Percentiles rank a stretch among this genome's conserved stretches.
Evolutionary conservation across 495 filamentous ascomycete species (phyloP).

Genomic region (Apodospora peruviana): DNA sequence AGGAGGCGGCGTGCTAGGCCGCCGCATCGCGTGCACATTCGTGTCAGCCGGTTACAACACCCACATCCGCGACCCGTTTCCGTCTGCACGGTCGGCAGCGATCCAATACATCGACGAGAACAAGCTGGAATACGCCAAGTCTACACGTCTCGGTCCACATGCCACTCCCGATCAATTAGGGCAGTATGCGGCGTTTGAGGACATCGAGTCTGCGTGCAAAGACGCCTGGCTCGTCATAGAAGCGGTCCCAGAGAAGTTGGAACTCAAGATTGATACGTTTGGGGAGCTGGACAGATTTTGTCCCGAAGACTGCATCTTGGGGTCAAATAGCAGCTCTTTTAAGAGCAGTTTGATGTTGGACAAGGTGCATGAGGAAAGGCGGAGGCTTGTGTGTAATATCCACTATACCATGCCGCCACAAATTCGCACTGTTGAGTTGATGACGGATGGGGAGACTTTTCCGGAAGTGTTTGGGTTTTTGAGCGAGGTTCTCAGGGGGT

Average conservation of each 20-base stretch:
- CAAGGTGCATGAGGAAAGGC: slow-evolving; percentile 27
- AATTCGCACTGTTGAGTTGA: slow-evolving; percentile 46
- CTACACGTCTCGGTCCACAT: slow-evolving; percentile 2
- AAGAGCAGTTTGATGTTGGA: slow-evolving; percentile 40
- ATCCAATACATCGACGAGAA: slow-evolving; percentile 16
- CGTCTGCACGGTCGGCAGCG: background rate
- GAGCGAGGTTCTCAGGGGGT: slow-evolving; percentile 26
- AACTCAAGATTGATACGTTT: slow-evolving; percentile 47
- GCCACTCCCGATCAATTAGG: slow-evolving; percentile 19
- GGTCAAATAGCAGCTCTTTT: slow-evolving; percentile 45
- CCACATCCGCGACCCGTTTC: slow-evolving; percentile 21
- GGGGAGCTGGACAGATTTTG: slow-evolving; percentile 37
- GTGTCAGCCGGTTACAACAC: slow-evolving; percentile 25
- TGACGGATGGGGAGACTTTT: slow-evolving; percentile 47
- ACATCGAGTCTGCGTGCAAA: slow-evolving; percentile 31
- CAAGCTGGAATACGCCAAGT: slow-evolving; percentile 5
- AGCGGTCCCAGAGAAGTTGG: slow-evolving; percentile 48
- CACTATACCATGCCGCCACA: slow-evolving; percentile 51
- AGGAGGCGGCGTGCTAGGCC: slow-evolving; percentile 16
- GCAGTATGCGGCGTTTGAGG: slow-evolving; percentile 25
- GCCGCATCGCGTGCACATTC: slow-evolving; percentile 12
- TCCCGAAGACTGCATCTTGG: slow-evolving; percentile 41
- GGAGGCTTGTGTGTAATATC: slow-evolving; percentile 34
- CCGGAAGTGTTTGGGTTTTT: slow-evolving; percentile 38
- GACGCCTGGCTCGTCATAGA: slow-evolving; percentile 50